phyloP scores from a whole-genome alignment of 176 grass and related monocot genomes.

The Oropetium thomaeum region DNA sequence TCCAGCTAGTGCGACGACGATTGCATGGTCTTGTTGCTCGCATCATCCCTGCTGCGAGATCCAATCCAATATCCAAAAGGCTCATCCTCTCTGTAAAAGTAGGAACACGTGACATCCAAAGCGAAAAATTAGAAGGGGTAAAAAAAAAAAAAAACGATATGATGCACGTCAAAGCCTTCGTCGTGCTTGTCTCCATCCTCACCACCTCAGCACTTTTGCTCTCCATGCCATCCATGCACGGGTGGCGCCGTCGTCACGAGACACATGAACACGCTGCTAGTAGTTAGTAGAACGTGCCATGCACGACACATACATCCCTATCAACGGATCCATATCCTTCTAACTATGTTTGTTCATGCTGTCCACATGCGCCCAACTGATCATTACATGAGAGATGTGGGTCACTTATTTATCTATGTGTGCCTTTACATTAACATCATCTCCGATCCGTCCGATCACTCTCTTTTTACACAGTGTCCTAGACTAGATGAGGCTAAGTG shows the following conservation, averaged over 20 bases:
- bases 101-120: conserved; percentile 45
- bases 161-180: conserved; percentile 53
- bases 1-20: conserved; percentile 19
- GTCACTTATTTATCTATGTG: conserved; percentile 35
- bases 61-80: conserved; percentile 30
- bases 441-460: not conserved
- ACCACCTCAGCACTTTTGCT: conserved; percentile 54
- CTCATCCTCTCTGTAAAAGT: conserved; percentile 27
- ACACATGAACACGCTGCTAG: too few species aligned
- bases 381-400: conserved; percentile 15
- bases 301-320: not conserved
- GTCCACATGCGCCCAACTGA: conserved; percentile 53
- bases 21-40: not conserved
- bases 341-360: not conserved
- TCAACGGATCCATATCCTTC: not conserved
- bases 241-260: too few species aligned
- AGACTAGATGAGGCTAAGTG: conserved; percentile 38
- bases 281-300: not conserved
- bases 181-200: conserved; percentile 53
- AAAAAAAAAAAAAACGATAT: too few species aligned
- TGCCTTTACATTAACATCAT: conserved; percentile 59
- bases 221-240: conserved; percentile 34
- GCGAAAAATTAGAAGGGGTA: conserved; percentile 42
- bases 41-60: conserved; percentile 27
- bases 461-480: conserved; percentile 29